Base-by-base conservation (phyloP, 768 basidiomycete genomes). In the Russula ochroleuca region DNA sequence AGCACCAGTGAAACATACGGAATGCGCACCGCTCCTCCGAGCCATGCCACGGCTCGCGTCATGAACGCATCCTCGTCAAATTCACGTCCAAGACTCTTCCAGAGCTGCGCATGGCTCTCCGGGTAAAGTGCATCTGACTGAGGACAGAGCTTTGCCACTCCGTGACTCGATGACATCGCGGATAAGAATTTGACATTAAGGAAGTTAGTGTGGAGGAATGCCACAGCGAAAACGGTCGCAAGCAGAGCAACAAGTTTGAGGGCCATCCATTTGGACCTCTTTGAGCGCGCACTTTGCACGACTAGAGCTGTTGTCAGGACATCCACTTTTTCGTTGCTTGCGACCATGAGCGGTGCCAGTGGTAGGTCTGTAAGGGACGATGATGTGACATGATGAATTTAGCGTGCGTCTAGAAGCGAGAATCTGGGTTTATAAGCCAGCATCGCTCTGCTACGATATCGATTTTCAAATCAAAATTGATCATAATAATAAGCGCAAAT, bases 1-100 rank as follows among this genome's bases (percentile, higher is more conserved):
- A 10, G 35, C 35, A 35, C 10, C 7, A 35, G 7, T 35, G 7
- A 35, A 35, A 35, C 35, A 6, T 35, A 35, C 35, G 35, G 35
- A 35, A 47, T 21, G 55, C 71, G 71, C n/a, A 81, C 73, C 9
- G 80, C 75, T 35, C 75, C 75, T 17, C 71, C 72, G 38, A 80
- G 73, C 76, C 73, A 79, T 17, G 74, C 71, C 10, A 76, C 70
- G 1, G 77, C 78, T 41, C 70, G 70, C 28, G 33, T 47, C 58
- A 73, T 72, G 69, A 81, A 81, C 11, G 31, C 67, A 10, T 74
- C 69, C 8, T 75, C 73, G 37, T 65, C 68, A 57, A 76, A 76
- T 4, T 69, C 52, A 8, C 66, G 59, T 9, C 72, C 70, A 2
- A 81, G 62, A 17, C 57, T 63, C 53, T 65, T 41, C 74, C 78